Percentiles rank a stretch among this genome's conserved stretches.
phyloP scores from a whole-genome alignment of 2,329 filamentous ascomycete genomes.

The Ceratocystis huliohia region DNA sequence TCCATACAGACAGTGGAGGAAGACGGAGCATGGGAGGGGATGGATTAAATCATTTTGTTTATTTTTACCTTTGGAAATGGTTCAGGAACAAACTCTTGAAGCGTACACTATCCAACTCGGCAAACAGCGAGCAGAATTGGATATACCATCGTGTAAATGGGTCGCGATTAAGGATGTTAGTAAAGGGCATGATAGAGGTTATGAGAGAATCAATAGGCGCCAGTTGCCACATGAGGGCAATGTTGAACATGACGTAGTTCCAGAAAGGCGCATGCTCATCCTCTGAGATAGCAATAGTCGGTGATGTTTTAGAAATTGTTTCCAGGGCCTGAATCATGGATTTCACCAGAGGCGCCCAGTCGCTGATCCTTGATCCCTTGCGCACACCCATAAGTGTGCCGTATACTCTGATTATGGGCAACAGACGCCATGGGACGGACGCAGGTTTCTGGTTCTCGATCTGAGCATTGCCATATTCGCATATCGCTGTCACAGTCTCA shows the following conservation, averaged over 20 bases:
- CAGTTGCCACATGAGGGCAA: slow-evolving; percentile 57
- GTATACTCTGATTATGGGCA: slow-evolving; percentile 46
- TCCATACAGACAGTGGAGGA: no score
- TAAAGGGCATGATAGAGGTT: slow-evolving; percentile 52
- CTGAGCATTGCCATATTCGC: slow-evolving; percentile 34
- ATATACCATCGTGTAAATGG: slow-evolving; percentile 63
- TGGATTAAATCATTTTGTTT: no score
- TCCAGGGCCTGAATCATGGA: slow-evolving; percentile 42
- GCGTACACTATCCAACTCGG: slow-evolving; percentile 56
- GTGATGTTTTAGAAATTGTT: slow-evolving; percentile 32
- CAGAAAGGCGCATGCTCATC: slow-evolving; percentile 37
- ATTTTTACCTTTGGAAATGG: slow-evolving; percentile 59
- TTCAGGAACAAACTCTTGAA: slow-evolving; percentile 70
- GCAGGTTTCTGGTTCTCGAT: slow-evolving; percentile 26
- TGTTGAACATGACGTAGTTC: slow-evolving; percentile 44
- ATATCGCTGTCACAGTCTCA: slow-evolving; percentile 50
- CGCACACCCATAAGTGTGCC: slow-evolving; percentile 65
- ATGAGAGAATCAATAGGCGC: slow-evolving; percentile 71
- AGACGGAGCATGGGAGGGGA: no score
- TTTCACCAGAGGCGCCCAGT: slow-evolving; percentile 57
- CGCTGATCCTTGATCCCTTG: slow-evolving; percentile 58
- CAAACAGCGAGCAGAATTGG: slow-evolving; percentile 70
- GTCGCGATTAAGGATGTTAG: slow-evolving; percentile 51
- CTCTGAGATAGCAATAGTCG: slow-evolving; percentile 26
- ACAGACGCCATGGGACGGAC: slow-evolving; percentile 22